Evolutionary conservation across 1,139 yeast genomes (phyloP).

Genomic region (Petasospora fabianii): DNA sequence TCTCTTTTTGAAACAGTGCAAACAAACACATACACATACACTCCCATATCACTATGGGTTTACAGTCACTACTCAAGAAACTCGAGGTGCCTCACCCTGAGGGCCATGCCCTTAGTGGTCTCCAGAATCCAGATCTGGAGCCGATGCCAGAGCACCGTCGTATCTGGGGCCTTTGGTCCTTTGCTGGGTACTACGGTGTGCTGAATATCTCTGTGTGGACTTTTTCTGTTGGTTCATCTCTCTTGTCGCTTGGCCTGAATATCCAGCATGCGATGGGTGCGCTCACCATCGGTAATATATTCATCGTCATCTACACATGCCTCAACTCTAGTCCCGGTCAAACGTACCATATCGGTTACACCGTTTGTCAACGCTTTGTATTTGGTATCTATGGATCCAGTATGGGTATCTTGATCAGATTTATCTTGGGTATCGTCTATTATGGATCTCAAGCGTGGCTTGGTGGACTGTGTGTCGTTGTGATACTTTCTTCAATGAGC

Average conservation of each 20-base stretch:
- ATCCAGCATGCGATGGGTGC: slow-evolving; percentile 36
- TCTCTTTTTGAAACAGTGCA: neutral
- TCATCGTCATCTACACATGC: slow-evolving; percentile 27
- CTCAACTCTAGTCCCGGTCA: slow-evolving; percentile 30
- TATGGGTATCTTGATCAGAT: slow-evolving; percentile 34
- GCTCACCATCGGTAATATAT: slow-evolving; percentile 30
- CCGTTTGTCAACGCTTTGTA: slow-evolving; percentile 30
- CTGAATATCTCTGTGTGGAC: slow-evolving; percentile 29
- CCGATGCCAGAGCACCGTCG: slow-evolving; percentile 31
- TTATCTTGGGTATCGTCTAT: slow-evolving; percentile 34
- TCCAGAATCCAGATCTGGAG: slow-evolving; percentile 29
- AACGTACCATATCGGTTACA: slow-evolving; percentile 31
- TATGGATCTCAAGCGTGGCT: slow-evolving; percentile 35
- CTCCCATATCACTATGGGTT: neutral
- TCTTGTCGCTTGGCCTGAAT: slow-evolving; percentile 30
- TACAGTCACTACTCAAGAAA: slow-evolving; percentile 9
- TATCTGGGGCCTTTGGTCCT: slow-evolving; percentile 32
- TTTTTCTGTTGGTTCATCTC: slow-evolving; percentile 31
- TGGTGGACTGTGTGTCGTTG: slow-evolving; percentile 34
- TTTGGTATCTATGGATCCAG: slow-evolving; percentile 34
- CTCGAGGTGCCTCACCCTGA: slow-evolving; percentile 27
- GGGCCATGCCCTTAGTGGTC: slow-evolving; percentile 19
- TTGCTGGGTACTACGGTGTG: slow-evolving; percentile 32
- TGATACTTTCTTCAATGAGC: slow-evolving; percentile 31
- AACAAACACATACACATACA: neutral